A percentile compares a stretch with the other conserved stretches of the same genome.
phyloP scores from a whole-genome alignment of 441 rosid species.

The Corymbia calophylla region DNA sequence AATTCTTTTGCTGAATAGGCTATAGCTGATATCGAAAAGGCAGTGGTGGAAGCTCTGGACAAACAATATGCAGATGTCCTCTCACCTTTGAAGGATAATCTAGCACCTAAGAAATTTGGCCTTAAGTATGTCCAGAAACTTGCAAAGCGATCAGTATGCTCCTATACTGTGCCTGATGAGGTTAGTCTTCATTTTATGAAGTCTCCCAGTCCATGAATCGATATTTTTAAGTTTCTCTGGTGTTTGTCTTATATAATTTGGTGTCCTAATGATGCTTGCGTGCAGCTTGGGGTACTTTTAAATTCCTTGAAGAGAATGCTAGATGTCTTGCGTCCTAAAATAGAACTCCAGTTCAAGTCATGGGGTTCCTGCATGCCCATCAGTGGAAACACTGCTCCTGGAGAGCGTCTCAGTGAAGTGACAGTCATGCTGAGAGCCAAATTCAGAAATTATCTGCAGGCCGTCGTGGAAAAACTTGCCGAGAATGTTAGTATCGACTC shows the following conservation, averaged over 20 bases:
- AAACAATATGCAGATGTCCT: constrained; percentile 91
- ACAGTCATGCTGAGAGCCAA: constrained; percentile 94
- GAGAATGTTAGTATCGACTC: constrained; percentile 69
- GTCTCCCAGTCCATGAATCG: not conserved
- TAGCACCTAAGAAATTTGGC: constrained; percentile 86
- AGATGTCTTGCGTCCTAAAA: constrained; percentile 52
- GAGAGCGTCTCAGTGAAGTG: constrained; percentile 90
- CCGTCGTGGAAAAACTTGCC: constrained; percentile 82
- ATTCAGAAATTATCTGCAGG: constrained; percentile 85
- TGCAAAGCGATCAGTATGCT: constrained; percentile 69
- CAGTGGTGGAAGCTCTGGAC: constrained; percentile 89
- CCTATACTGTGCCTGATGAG: constrained; percentile 87
- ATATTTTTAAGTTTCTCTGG: not conserved
- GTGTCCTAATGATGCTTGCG: not conserved
- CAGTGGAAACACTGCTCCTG: constrained; percentile 77
- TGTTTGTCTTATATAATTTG: not conserved
- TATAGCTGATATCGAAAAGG: constrained; percentile 91
- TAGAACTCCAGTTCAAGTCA: constrained; percentile 60
- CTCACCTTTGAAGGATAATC: constrained; percentile 85
- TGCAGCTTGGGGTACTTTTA: constrained; percentile 8
- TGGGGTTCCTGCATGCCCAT: constrained; percentile 70
- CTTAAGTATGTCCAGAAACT: constrained; percentile 89
- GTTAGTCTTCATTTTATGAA: constrained; percentile 24
- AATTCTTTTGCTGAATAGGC: constrained; percentile 42
- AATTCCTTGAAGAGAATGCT: constrained; percentile 64